phyloP scores from a whole-genome alignment of 1,284 basidiomycete species.

The Psilocybe mexicana region DNA sequence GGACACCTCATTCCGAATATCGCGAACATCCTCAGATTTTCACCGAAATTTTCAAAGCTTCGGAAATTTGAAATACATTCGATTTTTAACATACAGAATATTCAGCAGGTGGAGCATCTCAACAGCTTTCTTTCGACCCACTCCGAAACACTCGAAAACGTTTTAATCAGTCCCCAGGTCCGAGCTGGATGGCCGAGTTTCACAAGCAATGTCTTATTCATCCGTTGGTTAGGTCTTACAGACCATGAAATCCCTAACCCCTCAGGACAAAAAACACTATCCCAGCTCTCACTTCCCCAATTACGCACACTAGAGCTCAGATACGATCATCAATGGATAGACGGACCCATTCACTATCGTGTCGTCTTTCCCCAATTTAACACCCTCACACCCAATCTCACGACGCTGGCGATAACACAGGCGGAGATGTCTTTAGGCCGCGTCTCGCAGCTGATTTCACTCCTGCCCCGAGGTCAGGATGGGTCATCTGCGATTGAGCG shows the following conservation, averaged over 20 bases:
- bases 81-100: background rate
- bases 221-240: background rate
- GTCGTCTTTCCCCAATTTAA: background rate
- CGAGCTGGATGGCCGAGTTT: background rate
- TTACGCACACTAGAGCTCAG: background rate
- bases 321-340: background rate
- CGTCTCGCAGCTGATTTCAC: background rate
- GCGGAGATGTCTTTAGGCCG: background rate
- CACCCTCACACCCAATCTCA: background rate
- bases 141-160: background rate
- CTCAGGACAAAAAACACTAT: background rate
- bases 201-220: background rate
- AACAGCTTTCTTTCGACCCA: background rate
- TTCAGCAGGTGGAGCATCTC: background rate
- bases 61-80: constrained; percentile 3
- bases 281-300: background rate
- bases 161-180: background rate
- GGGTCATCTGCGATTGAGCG: background rate
- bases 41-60: background rate
- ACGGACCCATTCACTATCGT: background rate
- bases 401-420: background rate
- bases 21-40: background rate
- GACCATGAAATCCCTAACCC: background rate
- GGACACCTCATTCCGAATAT: background rate
- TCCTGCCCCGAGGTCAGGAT: background rate